Base-by-base conservation (phyloP, 805 yeast species). In the Spathaspora girioi region DNA sequence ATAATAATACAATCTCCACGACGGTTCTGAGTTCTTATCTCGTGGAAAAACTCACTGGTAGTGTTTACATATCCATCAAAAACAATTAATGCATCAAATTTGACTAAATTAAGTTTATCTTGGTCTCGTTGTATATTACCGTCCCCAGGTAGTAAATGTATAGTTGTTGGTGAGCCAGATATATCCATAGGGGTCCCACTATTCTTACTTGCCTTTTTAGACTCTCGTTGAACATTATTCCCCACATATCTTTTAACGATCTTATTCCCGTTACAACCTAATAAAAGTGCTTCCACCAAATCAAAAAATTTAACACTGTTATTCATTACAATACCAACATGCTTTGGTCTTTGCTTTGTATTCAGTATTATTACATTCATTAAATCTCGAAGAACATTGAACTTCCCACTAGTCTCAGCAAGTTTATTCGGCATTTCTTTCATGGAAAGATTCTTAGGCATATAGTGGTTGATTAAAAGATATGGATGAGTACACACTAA, bases 401-500 rank as follows among this genome's bases (percentile, higher is more conserved):
- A 91, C 65, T 92, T 93, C 15, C 96, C 96, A 65, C 91, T 83
- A 1, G 93, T 85, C 45, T 87, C 89, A 3, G 85, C 83, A 46
- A 90, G 62, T 65, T 88, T 80, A 45, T 70, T 71, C 7, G 94
- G 88, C 52, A 84, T 80, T 60, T 89, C 94, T 65, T 85, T 83
- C 44, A 83, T 81, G 10, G 81, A 78, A 54, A 89, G 72, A 54
- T 84, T 83, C 66, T 86, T 89, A 14, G 98, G 98, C 78, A 89
- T 80, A 59, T 86, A 84, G 64, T 92, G 96, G 52, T 84, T 85
- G 49, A 93, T 89, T 48, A 93, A 70, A 47, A 93, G 68, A 60
- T 87, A 92, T 0, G 98, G 98, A 69, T 93, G 99, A 0, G 93
- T 82, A 20, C 96, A 83, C 2, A 92, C 94, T 23, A 86, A 75